Evolutionary conservation across 441 rosid genomes (phyloP), one percentile per base, ranked within the genome.

Genomic region (Breynia disticha): DNA sequence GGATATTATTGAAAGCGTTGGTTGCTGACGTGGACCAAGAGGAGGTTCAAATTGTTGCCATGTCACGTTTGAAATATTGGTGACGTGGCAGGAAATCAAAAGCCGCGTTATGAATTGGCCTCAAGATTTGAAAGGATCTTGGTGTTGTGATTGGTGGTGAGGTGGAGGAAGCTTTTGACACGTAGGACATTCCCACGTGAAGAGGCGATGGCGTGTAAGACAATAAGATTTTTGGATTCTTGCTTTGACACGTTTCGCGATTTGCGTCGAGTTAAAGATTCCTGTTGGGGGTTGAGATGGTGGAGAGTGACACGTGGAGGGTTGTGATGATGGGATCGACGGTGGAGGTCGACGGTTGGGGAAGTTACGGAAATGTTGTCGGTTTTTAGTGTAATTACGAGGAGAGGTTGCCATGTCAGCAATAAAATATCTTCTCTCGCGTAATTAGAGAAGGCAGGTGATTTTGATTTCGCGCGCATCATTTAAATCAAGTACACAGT

Each of bases 81-180:
- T 54, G 67, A 58, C 21, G 49, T 61, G 66, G 66, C 46, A 20
- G n/a, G 64, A 55, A 49, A 75, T 75, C 76, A 58, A 63, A 59
- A 71, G 69, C 71, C 28, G 46, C 53, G 50, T 57, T 50, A 22
- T 38, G 46, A 19, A 16, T 15, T 19, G 56, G 32, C 44, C 16
- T 24, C 13, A 28, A 38, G 65, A 64, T 63, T 51, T 42, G 21
- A 10, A 53, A 35, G 16, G 71, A 62, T 67, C 54, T 39, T 14
- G 13, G 15, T 10, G n/a, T 16, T 48, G 21, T 20, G 55, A 47
- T 59, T 13, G 19, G 10, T 32, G 47, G 10, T 1, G 2, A 35
- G 16, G n/a, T 18, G 1, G 52, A 57, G 57, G 44, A 6, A 15
- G 13, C 3, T 11, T 41, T 41, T 41, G 44, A 11, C 44, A 41